Conservation (phyloP, 352 stramenopile species). For the Globisporangium heterothallicum region DNA sequence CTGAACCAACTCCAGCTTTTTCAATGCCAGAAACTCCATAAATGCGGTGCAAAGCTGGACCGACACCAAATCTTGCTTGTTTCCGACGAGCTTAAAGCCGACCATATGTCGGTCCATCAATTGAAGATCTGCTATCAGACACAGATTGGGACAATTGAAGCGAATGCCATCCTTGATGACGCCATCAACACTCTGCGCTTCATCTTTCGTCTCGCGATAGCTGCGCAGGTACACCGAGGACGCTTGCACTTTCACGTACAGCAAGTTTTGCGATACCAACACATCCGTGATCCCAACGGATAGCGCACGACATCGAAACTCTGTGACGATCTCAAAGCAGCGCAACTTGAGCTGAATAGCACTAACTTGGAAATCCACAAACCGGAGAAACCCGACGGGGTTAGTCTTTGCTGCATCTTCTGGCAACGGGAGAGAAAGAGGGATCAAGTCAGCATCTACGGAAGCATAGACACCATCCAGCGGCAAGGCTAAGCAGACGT, state of each 20-base stretch:
- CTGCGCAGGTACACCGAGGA: slow-evolving; percentile 14
- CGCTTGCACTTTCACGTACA: slow-evolving; percentile 34
- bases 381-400: slow-evolving; percentile 52
- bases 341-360: slow-evolving; percentile 29
- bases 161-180: slow-evolving; percentile 8
- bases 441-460: neutral
- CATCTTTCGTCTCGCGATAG: neutral
- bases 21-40: slow-evolving; percentile 30
- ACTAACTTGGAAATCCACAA: slow-evolving; percentile 48
- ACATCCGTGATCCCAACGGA: slow-evolving; percentile 57
- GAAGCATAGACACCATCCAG: no score
- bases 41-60: slow-evolving; percentile 38
- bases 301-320: slow-evolving; percentile 36
- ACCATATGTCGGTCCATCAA: slow-evolving; percentile 26
- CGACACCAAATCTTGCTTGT: slow-evolving; percentile 23
- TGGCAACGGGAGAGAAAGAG: neutral
- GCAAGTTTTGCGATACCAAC: slow-evolving; percentile 38
- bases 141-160: slow-evolving; percentile 9
- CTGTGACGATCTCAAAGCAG: slow-evolving; percentile 26
- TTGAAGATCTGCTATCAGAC: slow-evolving; percentile 15
- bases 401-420: slow-evolving; percentile 17
- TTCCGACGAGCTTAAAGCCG: slow-evolving; percentile 28
- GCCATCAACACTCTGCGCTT: neutral
- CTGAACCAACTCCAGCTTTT: slow-evolving; percentile 33
- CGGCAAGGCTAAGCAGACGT: neutral